Percentiles rank a stretch among this genome's conserved stretches.
Conservation (phyloP, 2,329 filamentous ascomycete genomes). For the Aspergillus chevalieri region DNA sequence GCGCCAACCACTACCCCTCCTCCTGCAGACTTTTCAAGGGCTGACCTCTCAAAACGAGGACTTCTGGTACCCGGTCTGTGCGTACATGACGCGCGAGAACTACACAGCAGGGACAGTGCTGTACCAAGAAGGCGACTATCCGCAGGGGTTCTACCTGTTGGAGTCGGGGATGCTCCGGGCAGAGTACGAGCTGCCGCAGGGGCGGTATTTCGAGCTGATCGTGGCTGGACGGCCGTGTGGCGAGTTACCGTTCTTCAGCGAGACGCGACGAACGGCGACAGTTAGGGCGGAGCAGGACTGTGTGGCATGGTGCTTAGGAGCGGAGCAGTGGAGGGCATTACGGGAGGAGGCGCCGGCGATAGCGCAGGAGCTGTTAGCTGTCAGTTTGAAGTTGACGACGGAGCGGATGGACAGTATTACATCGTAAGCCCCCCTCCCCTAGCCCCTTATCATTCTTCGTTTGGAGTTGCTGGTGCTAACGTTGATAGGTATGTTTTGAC, state of each 20-base stretch:
- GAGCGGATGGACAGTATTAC: constrained; percentile 78
- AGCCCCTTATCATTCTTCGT: not conserved
- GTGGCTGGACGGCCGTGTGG: constrained; percentile 92
- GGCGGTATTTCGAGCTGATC: constrained; percentile 82
- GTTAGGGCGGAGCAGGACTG: constrained; percentile 76
- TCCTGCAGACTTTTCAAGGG: constrained; percentile 92
- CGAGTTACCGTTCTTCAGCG: constrained; percentile 91
- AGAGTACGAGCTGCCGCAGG: constrained; percentile 87
- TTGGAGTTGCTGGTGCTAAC: not conserved
- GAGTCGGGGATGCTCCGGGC: constrained; percentile 83
- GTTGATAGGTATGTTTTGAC: constrained; percentile 25
- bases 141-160: constrained; percentile 82
- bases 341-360: constrained; percentile 69
- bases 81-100: constrained; percentile 67
- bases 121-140: constrained; percentile 69
- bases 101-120: constrained; percentile 65
- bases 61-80: constrained; percentile 80
- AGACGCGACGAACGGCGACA: constrained; percentile 79
- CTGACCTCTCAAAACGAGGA: constrained; percentile 82
- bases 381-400: constrained; percentile 88
- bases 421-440: constrained; percentile 37
- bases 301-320: constrained; percentile 74
- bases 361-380: constrained; percentile 73
- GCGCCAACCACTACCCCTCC: constrained; percentile 81
- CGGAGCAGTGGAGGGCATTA: constrained; percentile 63